Base-by-base conservation (phyloP, 805 yeast genomes). In the Hemisphaericaspora nanyangensis region DNA sequence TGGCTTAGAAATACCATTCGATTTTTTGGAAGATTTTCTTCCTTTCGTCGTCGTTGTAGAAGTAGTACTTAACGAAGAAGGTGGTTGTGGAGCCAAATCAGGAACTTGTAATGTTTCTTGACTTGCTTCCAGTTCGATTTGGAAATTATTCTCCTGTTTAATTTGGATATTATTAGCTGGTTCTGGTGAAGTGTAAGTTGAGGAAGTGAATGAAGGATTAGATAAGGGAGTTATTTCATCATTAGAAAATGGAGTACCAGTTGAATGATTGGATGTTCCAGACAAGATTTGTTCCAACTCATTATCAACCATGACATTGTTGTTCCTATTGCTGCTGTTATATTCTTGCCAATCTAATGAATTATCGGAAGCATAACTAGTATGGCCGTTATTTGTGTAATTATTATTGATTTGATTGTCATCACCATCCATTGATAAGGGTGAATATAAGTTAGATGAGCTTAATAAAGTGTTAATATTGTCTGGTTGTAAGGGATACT, bases 1-100 rank as follows among this genome's bases (percentile, higher is more conserved):
- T 4, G 78, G 75, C 48, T 76, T 78, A 5, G 64, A 37, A 15
- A 67, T 56, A 42, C 56, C 60, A 7, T 50, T 37, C 6, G 31
- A 8, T 29, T 37, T 45, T 31, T 19, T 37, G 40, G 31, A 30
- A 20, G 30, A 12, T 10, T 24, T 31, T 17, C n/a, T n/a, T n/a
- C n/a, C n/a, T n/a, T n/a, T n/a, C n/a, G n/a, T n/a, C 20, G 17
- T n/a, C 7, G 22, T 7, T 11, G 27, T n/a, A 6, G 33, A 17
- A 11, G 24, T 19, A 11, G 38, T 34, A 12, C 36, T 17, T 7
- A 16, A 19, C 16, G 16, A 34, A n/a, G 2, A 5, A 18, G 7
- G 11, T 10, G 10, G 22, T 4, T 7, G 25, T 13, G 10, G 5
- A 8, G 8, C 6, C 7, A 8, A 12, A 8, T 22, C 12, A 12